Evolutionary conservation across 2,329 filamentous ascomycete genomes (phyloP), one percentile per base, ranked within the genome.

Genomic region (Saccharata proteae): DNA sequence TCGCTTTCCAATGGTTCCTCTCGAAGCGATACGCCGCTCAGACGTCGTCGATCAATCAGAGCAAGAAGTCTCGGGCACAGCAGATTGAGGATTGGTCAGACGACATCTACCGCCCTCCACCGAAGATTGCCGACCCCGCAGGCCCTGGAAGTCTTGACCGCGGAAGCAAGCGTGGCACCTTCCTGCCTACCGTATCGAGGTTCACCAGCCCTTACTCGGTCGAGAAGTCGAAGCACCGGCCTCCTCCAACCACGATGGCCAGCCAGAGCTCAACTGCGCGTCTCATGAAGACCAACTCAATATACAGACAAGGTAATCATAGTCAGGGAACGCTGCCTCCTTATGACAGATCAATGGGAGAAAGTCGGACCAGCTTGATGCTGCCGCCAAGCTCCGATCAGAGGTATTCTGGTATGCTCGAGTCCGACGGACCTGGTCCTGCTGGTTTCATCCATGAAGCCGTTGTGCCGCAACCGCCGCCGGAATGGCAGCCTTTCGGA

Each of bases 51-150:
- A 78, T 93, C 54, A 46, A 74, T 11, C 75, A 77, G 4, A 74
- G 90, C 52, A 74, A 77, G 42, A 85, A 88, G 54, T 80, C 86
- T 59, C 77, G 90, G 37, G 80, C 86, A 44, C 76, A 80, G 44
- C 85, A 96, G 59, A 98, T 98, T 42, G 90, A 98, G 55, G 88
- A 94, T 47, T 98, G 90, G 90, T 80, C 79, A 10, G 83, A 96
- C 42, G 90, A 98, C 49, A 98, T 98, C 46, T 96, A 98, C 57
- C 80, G 85, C 25, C 81, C 88, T 3, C 84, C 85, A 15, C 77
- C 80, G 33, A 80, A 85, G 42, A 67, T 94, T 40, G 71, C 78
- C 3, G 90, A 93, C 45, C 62, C 79, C 24, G 57, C 58, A 12
- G 67, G 66, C 8, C 74, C 70, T 22, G n/a, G n/a, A n/a, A 65